These are phyloP conservation scores for Fusarium neocosmosporiellum DNA, from an alignment of 2,329 filamentous ascomycete genomes.

Conservation along the genomic window DNA sequence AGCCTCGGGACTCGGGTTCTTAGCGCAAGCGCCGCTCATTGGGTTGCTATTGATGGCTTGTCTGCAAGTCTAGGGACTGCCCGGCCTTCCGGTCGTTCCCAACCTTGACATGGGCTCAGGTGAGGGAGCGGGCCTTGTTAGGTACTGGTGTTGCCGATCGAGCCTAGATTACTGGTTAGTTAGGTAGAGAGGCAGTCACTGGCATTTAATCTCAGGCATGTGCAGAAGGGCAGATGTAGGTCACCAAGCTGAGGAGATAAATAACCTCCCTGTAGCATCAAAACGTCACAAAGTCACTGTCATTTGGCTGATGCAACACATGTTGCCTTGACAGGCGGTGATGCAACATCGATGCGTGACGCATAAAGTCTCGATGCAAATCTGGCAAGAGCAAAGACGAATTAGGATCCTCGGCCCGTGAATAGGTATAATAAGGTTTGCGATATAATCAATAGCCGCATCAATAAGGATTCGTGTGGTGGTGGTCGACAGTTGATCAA, in stretches of 20 bases:
- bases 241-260: not conserved
- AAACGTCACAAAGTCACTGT: too few relatives aligned
- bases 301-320: not conserved
- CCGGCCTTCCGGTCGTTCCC: not conserved
- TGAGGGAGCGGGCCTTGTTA: not conserved
- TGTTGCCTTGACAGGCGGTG: not conserved
- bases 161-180: not conserved
- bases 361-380: not conserved
- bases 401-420: not conserved
- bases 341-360: not conserved
- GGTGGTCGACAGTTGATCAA: constrained; percentile 14
- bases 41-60: not conserved
- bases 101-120: not conserved
- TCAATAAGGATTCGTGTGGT: constrained; percentile 32
- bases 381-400: not conserved
- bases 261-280: not conserved
- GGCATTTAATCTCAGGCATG: not conserved
- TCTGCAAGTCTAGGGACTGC: not conserved
- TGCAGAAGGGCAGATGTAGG: not conserved
- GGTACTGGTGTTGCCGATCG: not conserved
- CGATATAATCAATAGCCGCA: constrained; percentile 16
- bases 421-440: not conserved
- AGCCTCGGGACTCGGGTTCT: not conserved
- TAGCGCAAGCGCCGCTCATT: not conserved
- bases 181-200: too few relatives aligned